phyloP scores from a whole-genome alignment of 441 rosid genomes.

The Metrosideros polymorpha region DNA sequence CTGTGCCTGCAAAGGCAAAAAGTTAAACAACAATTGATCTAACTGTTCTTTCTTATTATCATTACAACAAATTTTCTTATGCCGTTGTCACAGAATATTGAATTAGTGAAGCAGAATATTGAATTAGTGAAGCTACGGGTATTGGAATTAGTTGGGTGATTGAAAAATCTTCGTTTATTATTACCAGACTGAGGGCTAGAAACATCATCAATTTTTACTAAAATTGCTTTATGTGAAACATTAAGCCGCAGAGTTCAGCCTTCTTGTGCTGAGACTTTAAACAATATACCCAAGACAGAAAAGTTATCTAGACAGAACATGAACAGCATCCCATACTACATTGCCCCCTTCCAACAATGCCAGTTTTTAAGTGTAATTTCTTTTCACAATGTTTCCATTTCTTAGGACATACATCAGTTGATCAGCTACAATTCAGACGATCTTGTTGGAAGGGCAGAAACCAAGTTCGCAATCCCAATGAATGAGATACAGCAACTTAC shows the following conservation, averaged over 20 bases:
- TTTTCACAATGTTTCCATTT: not conserved
- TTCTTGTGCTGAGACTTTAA: not conserved
- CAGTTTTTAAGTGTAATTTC: not conserved
- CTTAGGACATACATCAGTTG: not conserved
- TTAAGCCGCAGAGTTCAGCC: not conserved
- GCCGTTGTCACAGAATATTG: not conserved
- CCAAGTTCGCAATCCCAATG: not conserved
- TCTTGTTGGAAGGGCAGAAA: not conserved
- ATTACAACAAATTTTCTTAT: not conserved
- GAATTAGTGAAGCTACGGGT: not conserved
- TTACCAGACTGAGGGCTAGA: not conserved
- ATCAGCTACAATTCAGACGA: not conserved
- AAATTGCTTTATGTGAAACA: not conserved
- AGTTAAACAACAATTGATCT: constrained; percentile 3
- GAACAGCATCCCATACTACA: not conserved
- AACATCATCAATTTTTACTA: not conserved
- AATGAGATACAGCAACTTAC: not conserved
- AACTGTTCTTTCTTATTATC: not conserved
- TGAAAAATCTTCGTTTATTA: not conserved
- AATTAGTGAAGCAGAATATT: not conserved
- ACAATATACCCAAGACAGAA: not conserved
- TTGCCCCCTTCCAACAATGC: not conserved
- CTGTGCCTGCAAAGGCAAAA: constrained; percentile 60
- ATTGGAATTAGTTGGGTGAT: not conserved
- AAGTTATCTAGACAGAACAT: not conserved